These are phyloP conservation scores for Colletotrichum limetticola DNA, from an alignment of 2,329 filamentous ascomycete genomes.

Conservation along the genomic window DNA sequence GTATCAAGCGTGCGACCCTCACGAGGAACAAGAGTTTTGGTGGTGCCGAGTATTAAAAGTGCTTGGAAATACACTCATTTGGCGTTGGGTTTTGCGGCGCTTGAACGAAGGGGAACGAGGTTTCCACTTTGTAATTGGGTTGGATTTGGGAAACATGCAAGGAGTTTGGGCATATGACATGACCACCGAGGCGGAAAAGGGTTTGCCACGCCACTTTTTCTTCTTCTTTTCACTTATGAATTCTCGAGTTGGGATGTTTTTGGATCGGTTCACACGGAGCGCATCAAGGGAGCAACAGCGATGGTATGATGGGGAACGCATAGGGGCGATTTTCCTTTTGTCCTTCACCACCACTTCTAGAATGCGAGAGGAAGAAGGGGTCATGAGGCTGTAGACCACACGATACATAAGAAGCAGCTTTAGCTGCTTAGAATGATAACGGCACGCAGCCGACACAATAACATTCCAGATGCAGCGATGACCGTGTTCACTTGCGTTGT, in stretches of 20 bases:
- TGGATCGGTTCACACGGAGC: background rate
- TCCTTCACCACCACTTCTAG: conserved; percentile 6
- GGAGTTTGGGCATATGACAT: conserved; percentile 21
- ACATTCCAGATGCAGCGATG: background rate
- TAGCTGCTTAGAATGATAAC: conserved; percentile 29
- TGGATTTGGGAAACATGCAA: conserved; percentile 12
- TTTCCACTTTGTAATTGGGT: background rate
- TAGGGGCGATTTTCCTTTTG: background rate
- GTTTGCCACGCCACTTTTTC: background rate
- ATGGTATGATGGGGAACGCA: background rate
- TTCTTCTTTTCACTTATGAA: background rate
- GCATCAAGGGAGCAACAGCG: background rate
- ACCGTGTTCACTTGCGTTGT: background rate
- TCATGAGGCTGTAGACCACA: conserved; percentile 22
- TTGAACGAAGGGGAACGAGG: background rate
- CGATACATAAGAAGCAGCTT: conserved; percentile 24
- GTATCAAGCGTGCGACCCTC: conserved; percentile 56
- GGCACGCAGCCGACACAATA: conserved; percentile 22
- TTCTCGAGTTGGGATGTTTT: background rate
- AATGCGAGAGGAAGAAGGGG: conserved; percentile 4
- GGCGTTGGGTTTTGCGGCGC: conserved; percentile 14
- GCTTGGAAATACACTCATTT: conserved; percentile 23
- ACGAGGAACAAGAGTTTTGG: conserved; percentile 62
- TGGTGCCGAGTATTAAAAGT: conserved; percentile 55
- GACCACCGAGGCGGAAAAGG: conserved; percentile 7